Evolutionary conservation across 225 moss, liverwort and hornwort species (phyloP), one percentile per base, ranked within the genome.

Genomic region (Pseudoscleropodium purum): DNA sequence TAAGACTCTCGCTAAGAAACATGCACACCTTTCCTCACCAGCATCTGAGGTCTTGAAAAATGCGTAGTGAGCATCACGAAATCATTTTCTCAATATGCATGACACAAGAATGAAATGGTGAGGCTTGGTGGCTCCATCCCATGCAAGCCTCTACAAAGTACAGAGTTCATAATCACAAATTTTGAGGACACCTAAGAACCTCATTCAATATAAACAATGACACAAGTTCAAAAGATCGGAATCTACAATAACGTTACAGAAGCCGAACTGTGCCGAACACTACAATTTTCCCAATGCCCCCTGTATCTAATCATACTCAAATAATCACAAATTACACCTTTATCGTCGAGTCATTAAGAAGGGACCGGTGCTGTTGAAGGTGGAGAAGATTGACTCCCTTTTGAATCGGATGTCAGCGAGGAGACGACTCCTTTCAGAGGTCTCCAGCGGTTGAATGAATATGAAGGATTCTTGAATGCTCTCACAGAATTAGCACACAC

Each of bases 401-500:
- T 59, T 7, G 84, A 75, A 59, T 81, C 47, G 70, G 92, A 59
- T 83, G 85, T 90, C 59, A 89, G 86, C 56, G 85, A 88, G 34
- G 90, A 90, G 79, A 94, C 36, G 27, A 88, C 49, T 73, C 88
- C 83, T 85, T 88, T 90, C 83, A 94, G 57, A 62, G 87, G 84
- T 43, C 84, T 91, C 92, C 92, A 90, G 83, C 88, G 90, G 18
- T 88, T 91, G 81, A 93, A 89, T 57, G 96, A 94, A 90, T 65
- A 90, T 4, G 95, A 94, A 81, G 99, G 99, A 92, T 95, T 90
- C 64, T 95, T 95, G 85, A 99, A 94, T 41, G 97, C 96, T 89
- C 99, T 93, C 47, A 97, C 96, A 77, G 97, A 99, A 84, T 99
- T 99, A n/a, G 96, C 85, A 83, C 99, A 99, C 23, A 99, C 99